Conservation (phyloP, 1,284 basidiomycete species). For the Fistulina hepatica region DNA sequence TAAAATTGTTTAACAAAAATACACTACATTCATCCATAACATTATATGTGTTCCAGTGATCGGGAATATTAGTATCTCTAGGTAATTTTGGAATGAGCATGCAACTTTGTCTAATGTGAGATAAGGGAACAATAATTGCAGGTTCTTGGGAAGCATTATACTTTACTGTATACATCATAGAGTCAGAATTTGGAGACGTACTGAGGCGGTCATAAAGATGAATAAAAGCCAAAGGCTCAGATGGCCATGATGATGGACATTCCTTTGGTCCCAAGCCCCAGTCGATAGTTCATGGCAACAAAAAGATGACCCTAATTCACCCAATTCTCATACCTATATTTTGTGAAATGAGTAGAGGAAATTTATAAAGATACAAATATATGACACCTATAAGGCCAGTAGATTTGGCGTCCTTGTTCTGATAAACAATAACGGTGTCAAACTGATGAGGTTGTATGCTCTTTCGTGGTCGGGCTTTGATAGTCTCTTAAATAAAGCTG, state of each 20-base stretch:
- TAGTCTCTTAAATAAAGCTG: too few relatives aligned
- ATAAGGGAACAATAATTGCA: neutral
- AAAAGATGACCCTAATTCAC: constrained; percentile 2
- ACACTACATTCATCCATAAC: neutral
- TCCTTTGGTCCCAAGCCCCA: too few relatives aligned
- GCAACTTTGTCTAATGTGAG: neutral
- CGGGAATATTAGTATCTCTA: neutral
- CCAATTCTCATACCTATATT: constrained; percentile 1
- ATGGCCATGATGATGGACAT: constrained; percentile 1
- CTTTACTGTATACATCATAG: neutral
- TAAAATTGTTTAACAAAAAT: constrained; percentile 5
- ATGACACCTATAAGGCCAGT: constrained; percentile 1
- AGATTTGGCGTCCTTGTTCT: neutral
- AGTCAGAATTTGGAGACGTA: neutral
- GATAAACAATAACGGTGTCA: neutral
- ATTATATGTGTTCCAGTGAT: constrained; percentile 4
- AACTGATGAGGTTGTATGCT: neutral
- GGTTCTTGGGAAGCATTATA: neutral
- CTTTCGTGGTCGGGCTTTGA: neutral
- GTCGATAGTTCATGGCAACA: constrained; percentile 1
- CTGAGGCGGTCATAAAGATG: neutral
- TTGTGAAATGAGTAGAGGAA: neutral
- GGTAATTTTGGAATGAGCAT: neutral
- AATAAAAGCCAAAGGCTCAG: constrained; percentile 1
- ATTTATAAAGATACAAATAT: neutral